phyloP scores from a whole-genome alignment of 1,284 basidiomycete species.

The Sporisorium reilianum region DNA sequence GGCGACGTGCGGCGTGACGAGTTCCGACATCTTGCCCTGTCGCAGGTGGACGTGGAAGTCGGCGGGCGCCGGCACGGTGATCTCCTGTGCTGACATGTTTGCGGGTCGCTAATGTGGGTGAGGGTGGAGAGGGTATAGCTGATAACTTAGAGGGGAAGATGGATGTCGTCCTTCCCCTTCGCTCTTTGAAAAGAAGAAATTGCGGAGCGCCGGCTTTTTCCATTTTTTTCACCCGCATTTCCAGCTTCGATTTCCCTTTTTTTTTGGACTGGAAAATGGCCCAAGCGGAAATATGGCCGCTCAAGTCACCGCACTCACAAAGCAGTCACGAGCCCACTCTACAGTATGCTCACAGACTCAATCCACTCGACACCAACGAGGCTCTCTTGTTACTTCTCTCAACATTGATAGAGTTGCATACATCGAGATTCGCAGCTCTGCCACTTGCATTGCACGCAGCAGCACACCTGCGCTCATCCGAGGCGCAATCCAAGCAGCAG shows the following conservation, averaged over 20 bases:
- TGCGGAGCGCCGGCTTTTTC: slow-evolving; percentile 16
- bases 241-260: background rate
- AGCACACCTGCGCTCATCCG: slow-evolving; percentile 67
- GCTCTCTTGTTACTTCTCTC: background rate
- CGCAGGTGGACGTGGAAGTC: slow-evolving; percentile 95
- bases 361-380: too few species aligned
- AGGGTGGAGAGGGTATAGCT: background rate
- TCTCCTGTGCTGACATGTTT: slow-evolving; percentile 37
- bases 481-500: slow-evolving; percentile 72
- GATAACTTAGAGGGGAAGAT: background rate
- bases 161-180: slow-evolving; percentile 20
- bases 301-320: slow-evolving; percentile 17
- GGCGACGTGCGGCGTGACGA: slow-evolving; percentile 91
- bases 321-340: background rate
- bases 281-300: slow-evolving; percentile 11
- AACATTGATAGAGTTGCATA: too few species aligned
- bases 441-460: background rate
- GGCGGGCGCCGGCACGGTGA: slow-evolving; percentile 56
- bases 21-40: slow-evolving; percentile 79
- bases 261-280: background rate
- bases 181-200: slow-evolving; percentile 9
- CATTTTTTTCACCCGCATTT: slow-evolving; percentile 10
- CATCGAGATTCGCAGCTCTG: background rate
- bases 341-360: too few species aligned
- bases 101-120: background rate